These are phyloP conservation scores for Crithidia fasciculata DNA, from an alignment of 208 protist genomes.

Conservation along the genomic window DNA sequence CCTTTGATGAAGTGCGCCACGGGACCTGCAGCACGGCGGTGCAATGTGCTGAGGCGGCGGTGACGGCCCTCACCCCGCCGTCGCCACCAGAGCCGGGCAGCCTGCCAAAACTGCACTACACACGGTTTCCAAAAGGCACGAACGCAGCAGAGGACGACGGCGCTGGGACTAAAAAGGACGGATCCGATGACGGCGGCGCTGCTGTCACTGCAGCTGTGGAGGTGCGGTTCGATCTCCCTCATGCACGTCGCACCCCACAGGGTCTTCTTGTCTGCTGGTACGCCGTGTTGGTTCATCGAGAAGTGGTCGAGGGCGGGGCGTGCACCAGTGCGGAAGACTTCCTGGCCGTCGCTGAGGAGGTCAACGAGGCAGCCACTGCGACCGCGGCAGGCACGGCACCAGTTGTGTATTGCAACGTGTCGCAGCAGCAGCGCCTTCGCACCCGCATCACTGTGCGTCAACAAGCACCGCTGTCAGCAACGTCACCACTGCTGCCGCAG, in stretches of 20 bases:
- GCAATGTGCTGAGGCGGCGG: not conserved
- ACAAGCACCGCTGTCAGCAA: too few species aligned
- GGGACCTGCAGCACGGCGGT: not conserved
- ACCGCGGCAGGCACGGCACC: not conserved
- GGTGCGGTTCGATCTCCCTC: constrained; percentile 19
- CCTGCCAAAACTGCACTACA: constrained; percentile 11
- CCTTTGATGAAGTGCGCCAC: constrained; percentile 2
- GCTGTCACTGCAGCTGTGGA: not conserved
- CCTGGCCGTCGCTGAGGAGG: constrained; percentile 1
- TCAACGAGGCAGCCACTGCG: too few species aligned
- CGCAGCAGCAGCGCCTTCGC: constrained; percentile 8
- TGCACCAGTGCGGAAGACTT: constrained; percentile 16
- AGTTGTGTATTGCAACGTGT: constrained; percentile 16
- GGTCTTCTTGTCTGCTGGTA: constrained; percentile 4
- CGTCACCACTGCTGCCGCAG: constrained; percentile 5
- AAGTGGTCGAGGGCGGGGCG: constrained; percentile 9
- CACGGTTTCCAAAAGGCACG: not conserved
- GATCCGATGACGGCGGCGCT: not conserved
- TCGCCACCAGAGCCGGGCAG: not conserved
- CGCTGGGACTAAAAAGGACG: too few species aligned
- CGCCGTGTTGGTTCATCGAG: constrained; percentile 10
- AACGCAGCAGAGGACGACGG: too few species aligned
- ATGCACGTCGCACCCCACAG: constrained; percentile 2
- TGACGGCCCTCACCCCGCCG: constrained; percentile 15
- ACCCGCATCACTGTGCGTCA: constrained; percentile 13